Conservation (phyloP, 2,329 filamentous ascomycete genomes). For the Bipolaris sorokiniana region DNA sequence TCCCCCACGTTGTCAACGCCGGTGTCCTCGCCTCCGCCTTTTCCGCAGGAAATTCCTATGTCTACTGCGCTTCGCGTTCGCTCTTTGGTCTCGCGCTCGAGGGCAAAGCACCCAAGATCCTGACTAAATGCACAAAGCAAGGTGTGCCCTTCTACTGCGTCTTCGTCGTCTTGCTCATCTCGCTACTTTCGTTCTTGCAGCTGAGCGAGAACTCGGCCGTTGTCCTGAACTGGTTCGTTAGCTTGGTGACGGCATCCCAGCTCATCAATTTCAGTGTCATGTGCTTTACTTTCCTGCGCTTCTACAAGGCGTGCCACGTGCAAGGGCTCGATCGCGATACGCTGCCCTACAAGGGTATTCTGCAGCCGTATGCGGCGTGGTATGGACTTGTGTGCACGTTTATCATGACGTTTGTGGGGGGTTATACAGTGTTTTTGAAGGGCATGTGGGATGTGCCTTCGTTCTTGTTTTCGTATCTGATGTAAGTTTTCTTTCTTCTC, state of each 20-base stretch:
- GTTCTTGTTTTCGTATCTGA: slow-evolving; percentile 70
- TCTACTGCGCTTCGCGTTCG: slow-evolving; percentile 61
- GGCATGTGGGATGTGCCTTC: slow-evolving; percentile 70
- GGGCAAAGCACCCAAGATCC: slow-evolving; percentile 60
- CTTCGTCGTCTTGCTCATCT: slow-evolving; percentile 67
- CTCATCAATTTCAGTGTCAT: slow-evolving; percentile 57
- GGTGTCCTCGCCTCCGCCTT: slow-evolving; percentile 61
- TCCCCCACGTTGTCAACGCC: slow-evolving; percentile 67
- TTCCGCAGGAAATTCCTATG: slow-evolving; percentile 62
- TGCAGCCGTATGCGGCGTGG: slow-evolving; percentile 75
- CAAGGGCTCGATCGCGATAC: slow-evolving; percentile 72
- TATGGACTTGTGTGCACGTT: slow-evolving; percentile 68
- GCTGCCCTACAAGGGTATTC: slow-evolving; percentile 72
- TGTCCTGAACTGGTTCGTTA: slow-evolving; percentile 77
- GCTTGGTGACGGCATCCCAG: slow-evolving; percentile 74
- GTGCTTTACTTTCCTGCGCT: slow-evolving; percentile 73
- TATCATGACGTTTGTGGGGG: slow-evolving; percentile 76
- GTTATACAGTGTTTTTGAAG: slow-evolving; percentile 77
- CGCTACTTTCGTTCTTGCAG: slow-evolving; percentile 76
- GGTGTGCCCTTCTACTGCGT: slow-evolving; percentile 79
- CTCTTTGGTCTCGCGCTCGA: slow-evolving; percentile 62
- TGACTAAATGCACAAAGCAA: slow-evolving; percentile 64
- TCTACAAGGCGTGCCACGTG: slow-evolving; percentile 69
- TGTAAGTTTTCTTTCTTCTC: slow-evolving; percentile 2
- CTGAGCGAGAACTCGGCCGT: slow-evolving; percentile 70